phyloP scores from a whole-genome alignment of 441 rosid genomes.

The Euphorbia celastroides region DNA sequence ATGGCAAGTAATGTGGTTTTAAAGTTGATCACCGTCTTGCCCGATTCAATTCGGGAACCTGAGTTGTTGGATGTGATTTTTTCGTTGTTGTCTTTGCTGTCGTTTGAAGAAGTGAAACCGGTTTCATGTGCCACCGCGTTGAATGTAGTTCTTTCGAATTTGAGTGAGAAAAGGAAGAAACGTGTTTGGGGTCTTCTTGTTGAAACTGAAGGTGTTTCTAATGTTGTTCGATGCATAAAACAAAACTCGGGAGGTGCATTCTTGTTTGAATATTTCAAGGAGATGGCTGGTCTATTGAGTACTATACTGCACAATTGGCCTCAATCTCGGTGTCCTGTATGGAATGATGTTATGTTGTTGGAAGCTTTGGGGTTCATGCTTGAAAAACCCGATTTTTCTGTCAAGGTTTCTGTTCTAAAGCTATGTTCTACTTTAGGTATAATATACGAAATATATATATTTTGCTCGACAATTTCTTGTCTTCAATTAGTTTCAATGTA shows the following conservation, averaged over 20 bases:
- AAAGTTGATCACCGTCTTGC: constrained; percentile 36
- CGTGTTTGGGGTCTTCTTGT: constrained; percentile 49
- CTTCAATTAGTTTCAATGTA: constrained; percentile 1
- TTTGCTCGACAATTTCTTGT: background rate
- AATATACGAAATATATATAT: background rate
- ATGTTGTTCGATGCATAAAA: constrained; percentile 30
- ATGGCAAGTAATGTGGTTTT: constrained; percentile 43
- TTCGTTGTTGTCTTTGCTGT: constrained; percentile 53
- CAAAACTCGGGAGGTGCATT: constrained; percentile 26
- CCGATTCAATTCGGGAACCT: constrained; percentile 31
- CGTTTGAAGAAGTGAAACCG: constrained; percentile 36
- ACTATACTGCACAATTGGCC: constrained; percentile 59
- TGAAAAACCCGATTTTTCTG: constrained; percentile 38
- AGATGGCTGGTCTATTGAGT: constrained; percentile 51
- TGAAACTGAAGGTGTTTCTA: constrained; percentile 35
- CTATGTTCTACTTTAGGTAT: constrained; percentile 68
- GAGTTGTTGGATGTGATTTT: constrained; percentile 40
- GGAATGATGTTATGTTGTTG: constrained; percentile 49
- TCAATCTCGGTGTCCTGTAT: constrained; percentile 55
- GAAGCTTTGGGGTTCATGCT: constrained; percentile 34
- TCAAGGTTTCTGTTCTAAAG: constrained; percentile 53
- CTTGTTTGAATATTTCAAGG: constrained; percentile 48
- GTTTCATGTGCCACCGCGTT: constrained; percentile 54
- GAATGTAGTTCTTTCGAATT: constrained; percentile 40
- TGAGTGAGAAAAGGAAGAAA: constrained; percentile 45